Base-by-base conservation (phyloP, 2,329 filamentous ascomycete genomes). In the Sarocladium oryzae region DNA sequence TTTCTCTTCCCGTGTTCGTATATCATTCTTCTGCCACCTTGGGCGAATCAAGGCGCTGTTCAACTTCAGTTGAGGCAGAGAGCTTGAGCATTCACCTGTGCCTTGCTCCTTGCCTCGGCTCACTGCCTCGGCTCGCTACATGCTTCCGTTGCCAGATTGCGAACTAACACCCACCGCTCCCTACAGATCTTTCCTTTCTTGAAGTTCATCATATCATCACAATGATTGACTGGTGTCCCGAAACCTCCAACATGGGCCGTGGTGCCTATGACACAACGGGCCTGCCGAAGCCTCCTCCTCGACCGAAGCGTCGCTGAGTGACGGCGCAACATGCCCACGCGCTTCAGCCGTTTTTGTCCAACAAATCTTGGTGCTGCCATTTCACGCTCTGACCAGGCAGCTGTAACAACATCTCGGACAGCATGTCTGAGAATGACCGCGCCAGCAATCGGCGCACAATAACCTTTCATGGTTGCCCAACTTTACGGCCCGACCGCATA, bases 221-320 rank as follows among this genome's bases (percentile, higher is more conserved):
- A 55, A 73, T 73, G 70, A 56, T 68, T 55, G 59, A 64, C 55
- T 56, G 59, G 53, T 36, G 46, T 26, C 32, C 46, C 21, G 46
- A 49, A 54, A 60, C 62, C 48, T 62, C 57, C 64, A 73, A 76
- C 62, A 75, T 76, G 71, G 75, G 72, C 55, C 69, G 75, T 53
- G 74, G 75, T 53, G 74, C 73, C 56, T 78, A 78, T 59, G 75
- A 78, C 57, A 75, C 72, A 56, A 77, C 74, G 21, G 73, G 73
- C 43, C 65, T 76, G 21, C 65, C 68, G 53, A 76, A 77, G 65
- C 74, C 74, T 52, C 68, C 69, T 24, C 70, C 69, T 51, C 67
- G 66, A 49, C 69, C 69, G 49, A 67, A 69, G 61, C 68, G 67
- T 51, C 64, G 58, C 59, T 71, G 32, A 66, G 68, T 55, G 48